Evolutionary conservation across 306 rosid genomes (phyloP).

Genomic region (Crotalaria pallida): DNA sequence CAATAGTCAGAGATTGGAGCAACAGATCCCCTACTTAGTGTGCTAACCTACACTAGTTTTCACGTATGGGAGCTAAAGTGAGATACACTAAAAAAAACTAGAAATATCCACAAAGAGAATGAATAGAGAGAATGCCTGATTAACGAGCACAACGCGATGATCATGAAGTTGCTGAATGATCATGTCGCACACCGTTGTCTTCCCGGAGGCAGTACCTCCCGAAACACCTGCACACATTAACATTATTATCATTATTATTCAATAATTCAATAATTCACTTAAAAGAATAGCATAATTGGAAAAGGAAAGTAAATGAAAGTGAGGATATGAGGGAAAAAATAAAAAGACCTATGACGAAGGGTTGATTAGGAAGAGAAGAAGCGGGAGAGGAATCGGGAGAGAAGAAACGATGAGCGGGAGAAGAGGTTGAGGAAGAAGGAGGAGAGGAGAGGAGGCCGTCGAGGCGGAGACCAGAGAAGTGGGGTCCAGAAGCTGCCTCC

Average conservation of each 20-base stretch:
- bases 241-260: no score
- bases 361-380: slow-evolving; percentile 56
- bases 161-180: slow-evolving; percentile 98
- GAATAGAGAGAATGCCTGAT: slow-evolving; percentile 50
- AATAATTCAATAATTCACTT: not conserved
- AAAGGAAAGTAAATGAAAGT: not conserved
- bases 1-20: no score
- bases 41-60: no score
- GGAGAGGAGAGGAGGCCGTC: slow-evolving; percentile 56
- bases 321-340: no score
- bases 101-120: no score
- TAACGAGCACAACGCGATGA: slow-evolving; percentile 91
- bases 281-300: not conserved
- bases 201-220: slow-evolving; percentile 99
- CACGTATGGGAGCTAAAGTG: no score
- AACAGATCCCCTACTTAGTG: no score
- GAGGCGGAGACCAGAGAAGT: slow-evolving; percentile 80
- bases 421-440: slow-evolving; percentile 35
- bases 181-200: slow-evolving; percentile 98
- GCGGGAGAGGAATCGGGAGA: slow-evolving; percentile 24
- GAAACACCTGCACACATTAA: slow-evolving; percentile 69
- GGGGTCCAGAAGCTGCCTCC: slow-evolving; percentile 95
- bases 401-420: slow-evolving; percentile 39
- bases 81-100: no score
- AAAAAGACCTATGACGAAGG: slow-evolving; percentile 73